Percentiles rank a stretch among this genome's conserved stretches.
These are phyloP conservation scores for Candida anutae DNA, from an alignment of 1,139 yeast species.

Conservation along the genomic window DNA sequence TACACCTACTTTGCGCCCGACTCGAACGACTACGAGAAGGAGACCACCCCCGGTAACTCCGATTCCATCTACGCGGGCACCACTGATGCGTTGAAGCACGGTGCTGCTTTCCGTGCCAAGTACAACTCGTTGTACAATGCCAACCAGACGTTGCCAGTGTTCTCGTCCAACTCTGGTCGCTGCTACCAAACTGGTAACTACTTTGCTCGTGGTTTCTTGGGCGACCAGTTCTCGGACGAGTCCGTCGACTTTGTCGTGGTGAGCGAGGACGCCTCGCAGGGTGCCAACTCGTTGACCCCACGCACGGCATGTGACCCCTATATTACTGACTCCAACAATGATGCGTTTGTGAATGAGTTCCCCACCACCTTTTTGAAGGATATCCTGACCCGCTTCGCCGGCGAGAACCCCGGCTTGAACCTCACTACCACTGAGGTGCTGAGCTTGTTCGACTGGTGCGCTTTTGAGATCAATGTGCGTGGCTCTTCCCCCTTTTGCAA, in stretches of 20 bases:
- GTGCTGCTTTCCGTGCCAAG: conserved; percentile 25
- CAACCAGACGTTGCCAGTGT: conserved; percentile 20
- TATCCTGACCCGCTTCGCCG: conserved; percentile 12
- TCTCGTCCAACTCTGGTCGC: conserved; percentile 26
- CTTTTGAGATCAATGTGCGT: conserved; percentile 43
- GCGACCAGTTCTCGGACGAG: conserved; percentile 8
- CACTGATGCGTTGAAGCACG: conserved; percentile 25
- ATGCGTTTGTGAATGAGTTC: conserved; percentile 8
- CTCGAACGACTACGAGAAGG: conserved; percentile 17
- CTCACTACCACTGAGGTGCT: conserved; percentile 33
- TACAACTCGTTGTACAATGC: conserved; percentile 19
- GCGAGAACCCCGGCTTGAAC: conserved; percentile 17
- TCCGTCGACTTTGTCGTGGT: conserved; percentile 15
- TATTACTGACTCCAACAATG: conserved; percentile 4
- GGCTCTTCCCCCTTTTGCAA: conserved; percentile 45
- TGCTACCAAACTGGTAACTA: conserved; percentile 21
- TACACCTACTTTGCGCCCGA: conserved; percentile 26
- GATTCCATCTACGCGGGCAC: conserved; percentile 14
- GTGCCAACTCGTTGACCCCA: conserved; percentile 25
- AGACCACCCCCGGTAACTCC: conserved; percentile 11
- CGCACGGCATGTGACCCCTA: conserved; percentile 16
- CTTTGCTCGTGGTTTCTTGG: conserved; percentile 24
- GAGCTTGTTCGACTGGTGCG: conserved; percentile 38
- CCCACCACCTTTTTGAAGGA: conserved; percentile 11
- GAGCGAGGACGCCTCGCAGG: conserved; percentile 18